Percentiles rank a stretch among this genome's conserved stretches.
Evolutionary conservation across 331 rosid genomes (phyloP).

Genomic region (Telfairia occidentalis): DNA sequence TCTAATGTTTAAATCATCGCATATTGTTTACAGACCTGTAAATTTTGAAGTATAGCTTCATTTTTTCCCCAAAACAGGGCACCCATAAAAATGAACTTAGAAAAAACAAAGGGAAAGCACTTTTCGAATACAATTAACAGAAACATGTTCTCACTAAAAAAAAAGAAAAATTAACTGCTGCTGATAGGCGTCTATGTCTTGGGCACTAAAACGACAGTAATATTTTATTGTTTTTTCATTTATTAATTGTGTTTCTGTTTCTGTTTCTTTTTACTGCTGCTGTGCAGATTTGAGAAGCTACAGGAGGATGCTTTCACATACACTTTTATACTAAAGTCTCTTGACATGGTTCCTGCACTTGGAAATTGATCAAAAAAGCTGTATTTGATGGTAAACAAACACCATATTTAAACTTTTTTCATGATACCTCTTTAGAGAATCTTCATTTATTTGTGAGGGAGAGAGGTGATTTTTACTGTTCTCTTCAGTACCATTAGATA

Average conservation of each 20-base stretch:
- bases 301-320: slow-evolving; percentile 75
- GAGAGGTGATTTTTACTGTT: neutral
- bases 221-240: neutral
- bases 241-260: neutral
- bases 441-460: neutral
- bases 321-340: slow-evolving; percentile 51
- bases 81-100: neutral
- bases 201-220: neutral
- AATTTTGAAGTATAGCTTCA: neutral
- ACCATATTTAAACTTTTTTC: neutral
- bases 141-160: neutral
- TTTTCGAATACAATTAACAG: neutral
- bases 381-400: neutral
- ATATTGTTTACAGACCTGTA: neutral
- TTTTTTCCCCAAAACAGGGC: neutral
- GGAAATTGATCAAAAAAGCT: neutral
- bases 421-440: neutral
- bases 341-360: slow-evolving; percentile 32
- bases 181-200: neutral
- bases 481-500: neutral
- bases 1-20: neutral
- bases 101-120: neutral
- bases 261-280: neutral
- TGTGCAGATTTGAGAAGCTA: slow-evolving; percentile 78
- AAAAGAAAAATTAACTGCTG: neutral